Base-by-base conservation (phyloP, 495 filamentous ascomycete genomes). In the Aspergillus biplanus region DNA sequence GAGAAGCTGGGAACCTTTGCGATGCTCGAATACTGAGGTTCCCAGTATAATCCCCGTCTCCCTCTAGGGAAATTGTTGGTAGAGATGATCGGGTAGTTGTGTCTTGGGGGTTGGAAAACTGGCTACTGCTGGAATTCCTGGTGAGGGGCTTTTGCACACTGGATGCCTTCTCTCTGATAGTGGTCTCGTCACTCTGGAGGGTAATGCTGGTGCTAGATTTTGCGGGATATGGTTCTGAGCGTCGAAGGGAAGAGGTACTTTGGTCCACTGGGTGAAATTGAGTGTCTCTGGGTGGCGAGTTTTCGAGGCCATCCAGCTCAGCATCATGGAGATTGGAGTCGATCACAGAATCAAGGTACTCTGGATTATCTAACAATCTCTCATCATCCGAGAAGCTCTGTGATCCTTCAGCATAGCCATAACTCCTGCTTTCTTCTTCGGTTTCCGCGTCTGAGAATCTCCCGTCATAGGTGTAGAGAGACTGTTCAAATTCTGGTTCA, bases 311-410 rank as follows among this genome's bases (percentile, higher is more conserved):
- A 34, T 77, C 78, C 7, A 69, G 57, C 47, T 79, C 73, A 56
- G 73, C 74, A 59, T 78, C 76, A 56, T 80, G 74, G 61, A 78
- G 71, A n/a, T 81, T 78, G 50, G 75, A 74, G 60, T 80, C 74
- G 21, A 81, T 78, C 7, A 82, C 76, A 7, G 81, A 80, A 56
- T 83, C 78, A 33, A 84, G 66, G 63, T 83, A 84, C 6, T 67
- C 76, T 3, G 83, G 82, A 56, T 82, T 80, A 48, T 81, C 77
- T 16, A 78, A 69, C 33, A 82, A 65, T 33, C 70, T 75, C 37
- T 77, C 74, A 62, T 75, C 72, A 54, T 69, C 68, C 32, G 61
- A 71, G 47, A 79, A 65, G 39, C 65, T 35, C 31, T 65, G 71
- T 33, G 72, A 78, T 46, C 75, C 75, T 62, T 71, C 72, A 39